phyloP scores from a whole-genome alignment of 225 moss, liverwort and hornwort genomes.

The Ulota crispa region DNA sequence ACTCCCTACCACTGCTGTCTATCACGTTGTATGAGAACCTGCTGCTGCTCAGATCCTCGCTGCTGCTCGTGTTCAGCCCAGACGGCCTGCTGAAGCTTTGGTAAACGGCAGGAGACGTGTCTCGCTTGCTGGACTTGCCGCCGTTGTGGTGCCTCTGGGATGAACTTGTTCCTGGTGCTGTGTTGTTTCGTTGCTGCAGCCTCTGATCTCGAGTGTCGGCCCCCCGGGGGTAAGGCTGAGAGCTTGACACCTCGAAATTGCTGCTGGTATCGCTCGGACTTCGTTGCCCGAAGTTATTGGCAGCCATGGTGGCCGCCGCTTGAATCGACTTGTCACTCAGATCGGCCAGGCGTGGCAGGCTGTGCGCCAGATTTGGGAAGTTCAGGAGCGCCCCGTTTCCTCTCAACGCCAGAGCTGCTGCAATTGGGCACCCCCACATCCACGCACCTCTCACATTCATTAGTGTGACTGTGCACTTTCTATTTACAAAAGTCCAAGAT shows the following conservation, averaged over 20 bases:
- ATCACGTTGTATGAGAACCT: constrained; percentile 16
- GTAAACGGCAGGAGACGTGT: neutral
- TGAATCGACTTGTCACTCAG: constrained; percentile 59
- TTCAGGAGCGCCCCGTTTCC: constrained; percentile 51
- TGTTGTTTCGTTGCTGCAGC: neutral
- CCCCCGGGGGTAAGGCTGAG: neutral
- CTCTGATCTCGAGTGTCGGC: neutral
- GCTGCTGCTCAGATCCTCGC: neutral
- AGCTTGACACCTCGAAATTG: neutral
- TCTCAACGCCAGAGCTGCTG: constrained; percentile 60
- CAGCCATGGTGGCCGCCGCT: constrained; percentile 57
- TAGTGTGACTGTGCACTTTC: neutral
- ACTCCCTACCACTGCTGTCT: constrained; percentile 27
- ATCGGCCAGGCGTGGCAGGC: constrained; percentile 43
- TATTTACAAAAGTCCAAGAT: neutral
- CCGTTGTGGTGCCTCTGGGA: neutral
- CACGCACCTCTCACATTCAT: neutral
- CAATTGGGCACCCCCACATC: constrained; percentile 17
- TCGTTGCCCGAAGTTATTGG: constrained; percentile 47
- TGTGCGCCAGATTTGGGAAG: constrained; percentile 51
- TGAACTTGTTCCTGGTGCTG: neutral
- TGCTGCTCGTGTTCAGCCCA: neutral
- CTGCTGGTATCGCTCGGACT: constrained; percentile 27
- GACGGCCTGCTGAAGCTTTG: neutral
- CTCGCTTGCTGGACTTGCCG: constrained; percentile 15